A percentile compares a stretch with the other conserved stretches of the same genome.
These are phyloP conservation scores for Flaveria linearis DNA, from an alignment of 129 eudicot species.

Conservation along the genomic window DNA sequence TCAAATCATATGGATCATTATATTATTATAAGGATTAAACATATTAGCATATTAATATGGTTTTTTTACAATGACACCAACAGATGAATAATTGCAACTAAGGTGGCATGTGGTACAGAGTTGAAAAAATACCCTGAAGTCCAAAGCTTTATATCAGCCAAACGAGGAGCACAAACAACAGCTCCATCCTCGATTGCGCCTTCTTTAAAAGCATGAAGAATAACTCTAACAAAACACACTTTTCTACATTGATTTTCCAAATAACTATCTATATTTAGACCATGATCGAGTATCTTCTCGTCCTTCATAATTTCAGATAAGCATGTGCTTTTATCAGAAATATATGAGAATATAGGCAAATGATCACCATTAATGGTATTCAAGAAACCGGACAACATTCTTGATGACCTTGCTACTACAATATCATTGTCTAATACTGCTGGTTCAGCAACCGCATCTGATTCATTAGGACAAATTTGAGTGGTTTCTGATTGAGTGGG, in stretches of 20 bases:
- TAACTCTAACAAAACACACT: conserved; percentile 65
- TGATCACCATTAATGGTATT: conserved; percentile 35
- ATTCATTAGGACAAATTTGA: conserved; percentile 22
- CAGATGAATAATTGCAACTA: too few species aligned
- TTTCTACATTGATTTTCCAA: conserved; percentile 28
- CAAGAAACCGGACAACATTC: conserved; percentile 42
- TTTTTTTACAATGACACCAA: background rate
- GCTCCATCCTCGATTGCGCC: conserved; percentile 95
- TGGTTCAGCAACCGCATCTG: conserved; percentile 25
- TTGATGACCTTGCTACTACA: conserved; percentile 67
- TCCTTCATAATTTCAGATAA: conserved; percentile 50
- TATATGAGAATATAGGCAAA: conserved; percentile 50
- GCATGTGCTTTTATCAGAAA: conserved; percentile 27
- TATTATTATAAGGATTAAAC: background rate
- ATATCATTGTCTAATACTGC: conserved; percentile 19
- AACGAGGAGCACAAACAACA: conserved; percentile 77
- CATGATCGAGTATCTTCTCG: conserved; percentile 41
- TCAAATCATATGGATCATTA: background rate
- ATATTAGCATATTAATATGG: background rate
- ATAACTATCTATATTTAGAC: conserved; percentile 19
- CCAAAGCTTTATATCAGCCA: conserved; percentile 55
- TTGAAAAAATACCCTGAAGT: conserved; percentile 51
- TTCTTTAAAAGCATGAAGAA: conserved; percentile 66
- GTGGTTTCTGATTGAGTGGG: conserved; percentile 24
- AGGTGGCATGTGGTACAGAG: background rate